Conservation (phyloP, 2,329 filamentous ascomycete species). For the Trichoderma harzianum region DNA sequence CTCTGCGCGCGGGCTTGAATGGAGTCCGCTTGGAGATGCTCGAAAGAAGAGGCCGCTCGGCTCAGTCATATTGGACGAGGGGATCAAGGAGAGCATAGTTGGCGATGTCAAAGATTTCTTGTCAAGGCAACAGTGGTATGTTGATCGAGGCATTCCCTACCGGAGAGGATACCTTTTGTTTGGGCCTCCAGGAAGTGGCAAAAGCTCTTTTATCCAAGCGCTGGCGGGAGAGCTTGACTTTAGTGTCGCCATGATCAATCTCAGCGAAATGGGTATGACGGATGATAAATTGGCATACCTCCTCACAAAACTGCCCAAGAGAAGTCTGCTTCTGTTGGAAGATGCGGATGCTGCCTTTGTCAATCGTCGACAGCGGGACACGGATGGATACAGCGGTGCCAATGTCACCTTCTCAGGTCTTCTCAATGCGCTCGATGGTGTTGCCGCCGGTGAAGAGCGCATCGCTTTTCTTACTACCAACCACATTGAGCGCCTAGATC, state of each 20-base stretch:
- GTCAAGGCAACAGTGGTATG: constrained; percentile 77
- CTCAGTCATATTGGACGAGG: constrained; percentile 81
- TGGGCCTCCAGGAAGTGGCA: constrained; percentile 86
- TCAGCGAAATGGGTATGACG: constrained; percentile 84
- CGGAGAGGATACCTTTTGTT: constrained; percentile 84
- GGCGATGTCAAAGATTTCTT: constrained; percentile 82
- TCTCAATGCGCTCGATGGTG: constrained; percentile 79
- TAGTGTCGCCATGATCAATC: constrained; percentile 86
- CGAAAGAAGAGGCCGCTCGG: constrained; percentile 81
- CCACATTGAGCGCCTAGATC: constrained; percentile 83
- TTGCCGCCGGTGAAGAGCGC: constrained; percentile 92
- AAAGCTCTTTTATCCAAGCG: constrained; percentile 94
- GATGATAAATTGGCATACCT: constrained; percentile 86
- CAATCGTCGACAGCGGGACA: constrained; percentile 71
- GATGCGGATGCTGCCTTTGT: constrained; percentile 89
- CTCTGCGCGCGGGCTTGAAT: constrained; percentile 77
- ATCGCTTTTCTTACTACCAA: constrained; percentile 95
- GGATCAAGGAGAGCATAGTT: constrained; percentile 77
- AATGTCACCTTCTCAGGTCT: constrained; percentile 94
- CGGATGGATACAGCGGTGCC: constrained; percentile 80
- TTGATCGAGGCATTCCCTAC: constrained; percentile 92
- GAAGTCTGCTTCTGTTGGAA: constrained; percentile 80
- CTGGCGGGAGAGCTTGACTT: constrained; percentile 90
- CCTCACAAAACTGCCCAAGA: constrained; percentile 76
- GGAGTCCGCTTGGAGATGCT: constrained; percentile 79